These are phyloP conservation scores for Sporopachydermia quercuum DNA, from an alignment of 805 yeast species.

Conservation along the genomic window DNA sequence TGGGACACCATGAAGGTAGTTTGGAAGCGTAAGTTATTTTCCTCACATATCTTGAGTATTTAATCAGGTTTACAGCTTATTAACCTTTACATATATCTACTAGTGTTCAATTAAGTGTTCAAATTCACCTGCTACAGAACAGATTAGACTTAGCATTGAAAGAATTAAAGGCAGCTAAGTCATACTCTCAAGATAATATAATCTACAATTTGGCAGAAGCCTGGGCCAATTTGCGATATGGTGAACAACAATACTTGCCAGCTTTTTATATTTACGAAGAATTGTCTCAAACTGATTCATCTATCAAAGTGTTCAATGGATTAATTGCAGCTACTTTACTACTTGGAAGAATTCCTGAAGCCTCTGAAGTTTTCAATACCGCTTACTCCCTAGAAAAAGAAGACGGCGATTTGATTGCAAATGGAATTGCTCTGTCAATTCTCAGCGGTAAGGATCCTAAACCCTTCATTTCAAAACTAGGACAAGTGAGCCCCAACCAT, in stretches of 20 bases:
- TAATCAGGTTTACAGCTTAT: no score
- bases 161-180: conserved; percentile 28
- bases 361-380: conserved; percentile 35
- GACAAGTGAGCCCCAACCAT: conserved; percentile 36
- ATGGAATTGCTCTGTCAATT: conserved; percentile 47
- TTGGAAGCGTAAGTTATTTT: conserved; percentile 11
- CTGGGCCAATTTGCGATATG: conserved; percentile 37
- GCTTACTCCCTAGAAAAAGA: conserved; percentile 27
- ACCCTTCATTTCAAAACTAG: conserved; percentile 31
- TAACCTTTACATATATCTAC: no score
- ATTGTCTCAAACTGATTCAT: conserved; percentile 40
- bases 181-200: conserved; percentile 54
- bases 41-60: no score
- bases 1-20: conserved; percentile 23
- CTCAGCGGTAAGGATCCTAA: conserved; percentile 30
- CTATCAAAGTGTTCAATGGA: conserved; percentile 39
- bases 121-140: conserved; percentile 24
- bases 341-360: conserved; percentile 70
- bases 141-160: conserved; percentile 30
- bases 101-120: conserved; percentile 19
- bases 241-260: conserved; percentile 21
- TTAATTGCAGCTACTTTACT: conserved; percentile 66
- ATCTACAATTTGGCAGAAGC: conserved; percentile 70
- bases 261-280: conserved; percentile 49
- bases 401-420: conserved; percentile 32